A percentile compares a stretch with the other conserved stretches of the same genome.
phyloP scores from a whole-genome alignment of 768 basidiomycete species.

The Strobilomyces echinocephalus region DNA sequence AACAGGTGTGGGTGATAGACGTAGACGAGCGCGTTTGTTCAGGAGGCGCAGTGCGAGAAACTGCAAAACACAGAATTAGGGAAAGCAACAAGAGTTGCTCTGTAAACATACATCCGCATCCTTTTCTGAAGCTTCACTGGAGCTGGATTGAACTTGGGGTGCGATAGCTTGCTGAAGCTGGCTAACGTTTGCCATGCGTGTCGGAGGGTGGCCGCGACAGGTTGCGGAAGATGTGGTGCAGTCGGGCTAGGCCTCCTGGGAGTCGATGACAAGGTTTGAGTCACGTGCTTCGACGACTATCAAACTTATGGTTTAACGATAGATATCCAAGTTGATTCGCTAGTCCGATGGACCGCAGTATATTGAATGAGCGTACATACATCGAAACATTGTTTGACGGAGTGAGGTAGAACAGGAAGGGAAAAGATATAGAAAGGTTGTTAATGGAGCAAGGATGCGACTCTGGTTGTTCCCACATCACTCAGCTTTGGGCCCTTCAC shows the following conservation, averaged over 20 bases:
- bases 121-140: slow-evolving; percentile 25
- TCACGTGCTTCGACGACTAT: not conserved
- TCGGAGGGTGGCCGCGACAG: not conserved
- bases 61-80: slow-evolving; percentile 21
- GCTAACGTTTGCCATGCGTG: slow-evolving; percentile 29
- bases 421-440: too few species aligned
- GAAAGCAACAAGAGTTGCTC: not conserved
- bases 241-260: not conserved
- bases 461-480: too few species aligned
- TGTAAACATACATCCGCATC: slow-evolving; percentile 26
- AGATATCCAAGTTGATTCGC: too few species aligned
- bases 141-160: slow-evolving; percentile 23
- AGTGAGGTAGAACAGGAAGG: too few species aligned
- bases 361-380: too few species aligned
- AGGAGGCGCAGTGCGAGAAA: slow-evolving; percentile 38
- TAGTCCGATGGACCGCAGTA: too few species aligned
- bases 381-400: too few species aligned
- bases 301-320: too few species aligned
- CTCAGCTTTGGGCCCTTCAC: too few species aligned
- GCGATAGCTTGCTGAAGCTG: slow-evolving; percentile 25
- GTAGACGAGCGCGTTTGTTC: slow-evolving; percentile 61
- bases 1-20: slow-evolving; percentile 51
- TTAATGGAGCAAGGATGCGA: too few species aligned
- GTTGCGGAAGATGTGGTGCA: not conserved
- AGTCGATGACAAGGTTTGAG: not conserved